phyloP scores from a whole-genome alignment of 1,139 yeast genomes.

The Casaregolazyma suthepensis region DNA sequence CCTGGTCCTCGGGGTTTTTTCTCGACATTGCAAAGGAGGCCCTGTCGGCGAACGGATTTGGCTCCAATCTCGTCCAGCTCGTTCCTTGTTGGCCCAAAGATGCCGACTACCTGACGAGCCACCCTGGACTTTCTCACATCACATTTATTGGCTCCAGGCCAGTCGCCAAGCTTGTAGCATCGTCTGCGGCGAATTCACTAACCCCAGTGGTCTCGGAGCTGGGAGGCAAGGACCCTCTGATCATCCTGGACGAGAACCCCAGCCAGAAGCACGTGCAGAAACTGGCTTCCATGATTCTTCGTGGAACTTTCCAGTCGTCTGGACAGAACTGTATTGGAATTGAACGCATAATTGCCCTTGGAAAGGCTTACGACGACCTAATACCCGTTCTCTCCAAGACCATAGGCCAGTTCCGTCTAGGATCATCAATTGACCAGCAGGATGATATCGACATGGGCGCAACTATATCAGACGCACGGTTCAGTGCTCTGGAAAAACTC shows the following conservation, averaged over 20 bases:
- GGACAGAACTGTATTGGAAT: constrained; percentile 98
- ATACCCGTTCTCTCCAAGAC: constrained; percentile 52
- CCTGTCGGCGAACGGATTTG: constrained; percentile 63
- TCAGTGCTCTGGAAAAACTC: constrained; percentile 56
- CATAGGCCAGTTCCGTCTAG: constrained; percentile 60
- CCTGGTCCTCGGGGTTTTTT: constrained; percentile 87
- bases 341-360: constrained; percentile 81
- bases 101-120: constrained; percentile 79
- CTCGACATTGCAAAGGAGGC: constrained; percentile 64
- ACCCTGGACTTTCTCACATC: constrained; percentile 74
- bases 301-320: constrained; percentile 94
- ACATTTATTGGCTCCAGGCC: constrained; percentile 95
- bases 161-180: constrained; percentile 77
- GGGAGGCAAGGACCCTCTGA: constrained; percentile 91
- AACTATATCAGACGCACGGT: constrained; percentile 73
- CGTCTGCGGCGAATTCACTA: constrained; percentile 66
- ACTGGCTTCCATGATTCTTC: constrained; percentile 73
- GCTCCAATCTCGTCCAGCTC: constrained; percentile 78
- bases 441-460: constrained; percentile 95
- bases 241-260: constrained; percentile 57
- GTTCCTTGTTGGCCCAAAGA: constrained; percentile 73
- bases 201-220: constrained; percentile 93
- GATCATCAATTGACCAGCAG: constrained; percentile 82
- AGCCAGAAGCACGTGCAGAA: constrained; percentile 40
- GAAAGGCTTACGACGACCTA: constrained; percentile 56